Evolutionary conservation across 1,139 yeast genomes (phyloP), one percentile per base, ranked within the genome.

Genomic region (Sugiyamaella xylanicola): DNA sequence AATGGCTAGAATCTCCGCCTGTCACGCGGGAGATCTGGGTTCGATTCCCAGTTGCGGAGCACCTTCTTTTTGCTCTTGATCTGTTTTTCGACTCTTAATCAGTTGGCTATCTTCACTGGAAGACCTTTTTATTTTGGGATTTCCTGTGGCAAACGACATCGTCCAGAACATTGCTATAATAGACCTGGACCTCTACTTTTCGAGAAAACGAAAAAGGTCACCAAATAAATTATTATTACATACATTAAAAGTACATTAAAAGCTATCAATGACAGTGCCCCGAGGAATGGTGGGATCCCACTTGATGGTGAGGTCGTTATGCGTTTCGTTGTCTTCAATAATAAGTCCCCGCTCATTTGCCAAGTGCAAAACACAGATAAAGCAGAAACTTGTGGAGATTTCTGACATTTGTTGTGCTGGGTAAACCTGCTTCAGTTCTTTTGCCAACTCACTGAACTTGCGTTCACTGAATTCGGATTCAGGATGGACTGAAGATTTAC

Each of bases 321-420:
- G 77, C 27, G 74, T 73, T 0, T 78, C 83, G 39, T 77, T 84
- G 59, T 83, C 79, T 16, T 78, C 73, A n/a, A 93, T 81, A 2
- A 76, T 71, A 47, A 91, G 75, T 0, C 93, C 93, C 66, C 90
- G 89, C 67, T 91, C 97, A 68, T 91, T 91, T 8, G 97, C 96
- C 62, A 91, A 77, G 72, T 91, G 97, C 40, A 90, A 74, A 59
- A 89, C 73, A 66, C 96, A 88, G 58, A 90, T 88, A 66, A 90
- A 91, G 66, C 90, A 88, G 70, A 88, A 87, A 73, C 96, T 86
- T 0, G 97, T 90, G 1, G 96, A 87, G 8, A 91, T 73, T 58
- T 91, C 96, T 13, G 69, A 63, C 63, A 72, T 63, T 44, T 74
- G 74, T 46, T 69, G 68, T 11, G 66, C 63, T 4, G 68, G 65